Evolutionary conservation across 1,139 yeast genomes (phyloP).

Genomic region (Geotrichum restrictum): DNA sequence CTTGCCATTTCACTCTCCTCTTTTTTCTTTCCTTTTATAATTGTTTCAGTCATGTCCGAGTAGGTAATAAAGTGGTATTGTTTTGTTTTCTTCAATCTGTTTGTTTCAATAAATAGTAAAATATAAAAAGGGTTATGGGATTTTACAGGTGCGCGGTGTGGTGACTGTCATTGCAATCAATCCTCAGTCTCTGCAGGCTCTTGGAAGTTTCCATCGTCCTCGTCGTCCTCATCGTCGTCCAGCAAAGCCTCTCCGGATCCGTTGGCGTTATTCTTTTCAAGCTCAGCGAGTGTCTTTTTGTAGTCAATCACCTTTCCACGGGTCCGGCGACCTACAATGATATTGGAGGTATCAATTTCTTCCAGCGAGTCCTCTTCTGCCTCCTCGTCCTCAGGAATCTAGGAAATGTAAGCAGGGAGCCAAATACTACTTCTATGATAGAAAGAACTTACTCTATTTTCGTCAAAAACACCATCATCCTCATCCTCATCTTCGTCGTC

Average conservation of each 20-base stretch:
- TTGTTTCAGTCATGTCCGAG: conserved; percentile 7
- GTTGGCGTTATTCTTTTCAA: conserved; percentile 43
- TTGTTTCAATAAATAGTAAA: conserved; percentile 8
- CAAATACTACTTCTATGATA: too few species aligned
- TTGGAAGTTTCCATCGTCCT: conserved; percentile 37
- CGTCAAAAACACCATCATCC: conserved; percentile 30
- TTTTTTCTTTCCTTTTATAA: conserved; percentile 4
- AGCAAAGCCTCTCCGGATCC: conserved; percentile 41
- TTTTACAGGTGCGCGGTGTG: not conserved
- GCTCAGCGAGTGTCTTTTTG: conserved; percentile 73
- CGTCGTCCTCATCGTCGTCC: conserved; percentile 37
- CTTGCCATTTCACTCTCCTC: conserved; percentile 6
- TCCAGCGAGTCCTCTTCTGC: conserved; percentile 74
- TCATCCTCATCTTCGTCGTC: conserved; percentile 35
- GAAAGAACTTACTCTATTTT: conserved; percentile 28
- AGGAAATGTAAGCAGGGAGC: too few species aligned
- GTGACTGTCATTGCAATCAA: too few species aligned
- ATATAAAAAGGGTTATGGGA: not conserved
- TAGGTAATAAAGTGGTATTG: conserved; percentile 8
- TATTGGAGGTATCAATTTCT: conserved; percentile 81
- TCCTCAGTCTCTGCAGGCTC: conserved; percentile 26
- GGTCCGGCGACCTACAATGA: conserved; percentile 85
- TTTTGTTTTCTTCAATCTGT: not conserved
- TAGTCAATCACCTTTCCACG: conserved; percentile 87
- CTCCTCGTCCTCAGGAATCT: conserved; percentile 38